Base-by-base conservation (phyloP, 345 rosid species). In the Hibiscus mutabilis region DNA sequence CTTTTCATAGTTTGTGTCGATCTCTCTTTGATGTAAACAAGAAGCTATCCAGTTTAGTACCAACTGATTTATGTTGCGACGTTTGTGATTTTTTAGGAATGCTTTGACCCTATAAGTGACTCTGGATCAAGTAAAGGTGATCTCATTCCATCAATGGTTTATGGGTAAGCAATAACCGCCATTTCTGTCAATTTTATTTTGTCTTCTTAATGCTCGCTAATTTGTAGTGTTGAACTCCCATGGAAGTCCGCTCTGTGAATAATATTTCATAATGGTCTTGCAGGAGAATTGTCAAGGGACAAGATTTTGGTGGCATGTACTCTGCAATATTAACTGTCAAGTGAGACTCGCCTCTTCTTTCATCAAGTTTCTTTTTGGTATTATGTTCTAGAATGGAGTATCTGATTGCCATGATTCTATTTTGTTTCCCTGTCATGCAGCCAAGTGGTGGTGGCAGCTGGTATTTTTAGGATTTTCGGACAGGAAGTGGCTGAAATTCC, bases 401-500 rank as follows among this genome's bases (percentile, higher is more conserved):
- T 63, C 58, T 63, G 27, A 59, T 11, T 5, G 31, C 35, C 18
- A 5, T 19, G 24, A 4, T 8, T 51, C 49, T 4, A 11, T 31
- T 31, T 47, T 27, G 44, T 70, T 73, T 19, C 15, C 69, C 79
- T 24, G 15, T 51, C 46, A 13, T 84, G 84, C 88, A 95, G 97
- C 83, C 85, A 84, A 67, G 95, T 79, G 59, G 86, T 92, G 0
- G 96, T 90, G 40, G 89, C 93, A 5, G 90, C 87, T 15, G 99
- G 92, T 75, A 81, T 89, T 57, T 80, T 92, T 63, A 82, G 99
- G 68, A 74, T 94, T 67, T 90, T 94, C 10, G 97, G 97, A 75
- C 75, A 76, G 71, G 97, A 95, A 61, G 74, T 90, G 76, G 99
- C 99, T 6, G 99, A 95, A 74, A 87, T 95, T 73, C 99, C 99